phyloP scores from a whole-genome alignment of 768 basidiomycete genomes.

The Sarcomyxa edulis region DNA sequence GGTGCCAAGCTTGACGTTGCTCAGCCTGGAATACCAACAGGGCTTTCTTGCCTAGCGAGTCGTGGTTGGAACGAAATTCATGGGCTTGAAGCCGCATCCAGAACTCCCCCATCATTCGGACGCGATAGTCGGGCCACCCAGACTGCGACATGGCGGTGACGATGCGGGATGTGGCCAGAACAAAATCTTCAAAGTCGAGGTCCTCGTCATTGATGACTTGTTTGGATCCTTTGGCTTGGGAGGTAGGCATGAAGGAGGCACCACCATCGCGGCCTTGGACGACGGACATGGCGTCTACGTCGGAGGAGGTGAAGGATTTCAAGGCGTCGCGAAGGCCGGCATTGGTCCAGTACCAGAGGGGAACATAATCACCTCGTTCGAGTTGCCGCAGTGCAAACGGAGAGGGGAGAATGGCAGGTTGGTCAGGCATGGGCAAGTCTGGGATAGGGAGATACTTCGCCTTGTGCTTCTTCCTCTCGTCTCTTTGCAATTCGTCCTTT shows the following conservation, averaged over 20 bases:
- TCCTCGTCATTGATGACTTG: constrained; percentile 1
- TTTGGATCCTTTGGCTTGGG: constrained; percentile 1
- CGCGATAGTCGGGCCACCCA: constrained; percentile 1
- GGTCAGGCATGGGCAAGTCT: neutral
- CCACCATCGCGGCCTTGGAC: neutral
- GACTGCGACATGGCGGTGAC: constrained; percentile 2
- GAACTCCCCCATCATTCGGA: constrained; percentile 5
- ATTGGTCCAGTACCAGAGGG: constrained; percentile 4
- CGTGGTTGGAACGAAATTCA: neutral
- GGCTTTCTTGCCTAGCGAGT: constrained; percentile 3
- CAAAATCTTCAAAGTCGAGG: constrained; percentile 3
- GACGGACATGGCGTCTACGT: constrained; percentile 4
- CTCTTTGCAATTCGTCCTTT: neutral
- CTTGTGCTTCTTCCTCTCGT: constrained; percentile 4
- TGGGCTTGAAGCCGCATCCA: constrained; percentile 3
- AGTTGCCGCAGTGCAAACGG: neutral
- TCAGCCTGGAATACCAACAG: constrained; percentile 2
- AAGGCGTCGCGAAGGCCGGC: constrained; percentile 1
- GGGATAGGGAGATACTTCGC: constrained; percentile 4
- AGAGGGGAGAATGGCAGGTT: neutral
- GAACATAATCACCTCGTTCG: constrained; percentile 2
- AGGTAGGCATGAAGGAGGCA: neutral
- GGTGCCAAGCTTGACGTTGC: constrained; percentile 3
- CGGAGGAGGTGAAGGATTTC: neutral
- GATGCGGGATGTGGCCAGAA: neutral